Evolutionary conservation across 768 basidiomycete species (phyloP).

Genomic region (Pulveroboletus ravenelii): DNA sequence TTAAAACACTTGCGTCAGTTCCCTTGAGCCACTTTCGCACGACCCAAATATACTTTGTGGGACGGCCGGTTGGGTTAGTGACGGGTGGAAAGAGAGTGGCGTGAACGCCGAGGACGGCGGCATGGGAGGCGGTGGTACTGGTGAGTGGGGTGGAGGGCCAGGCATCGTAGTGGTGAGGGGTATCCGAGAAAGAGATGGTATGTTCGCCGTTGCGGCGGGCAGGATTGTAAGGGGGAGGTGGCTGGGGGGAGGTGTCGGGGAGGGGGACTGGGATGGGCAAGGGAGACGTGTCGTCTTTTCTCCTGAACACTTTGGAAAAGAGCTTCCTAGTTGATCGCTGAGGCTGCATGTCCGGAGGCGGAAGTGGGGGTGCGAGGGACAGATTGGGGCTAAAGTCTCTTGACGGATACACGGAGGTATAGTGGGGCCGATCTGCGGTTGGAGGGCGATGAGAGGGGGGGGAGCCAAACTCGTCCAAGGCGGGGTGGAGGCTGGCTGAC

Average conservation of each 20-base stretch:
- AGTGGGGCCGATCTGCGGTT: slow-evolving; percentile 6
- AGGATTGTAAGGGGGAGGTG: slow-evolving; percentile 8
- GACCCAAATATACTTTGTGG: slow-evolving; percentile 66
- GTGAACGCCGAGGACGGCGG: slow-evolving; percentile 63
- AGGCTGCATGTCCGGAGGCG: slow-evolving; percentile 17
- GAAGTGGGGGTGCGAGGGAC: slow-evolving; percentile 11
- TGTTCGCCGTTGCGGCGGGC: slow-evolving; percentile 16
- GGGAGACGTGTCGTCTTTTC: slow-evolving; percentile 32
- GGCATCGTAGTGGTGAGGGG: slow-evolving; percentile 13
- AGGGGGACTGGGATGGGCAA: slow-evolving; percentile 23
- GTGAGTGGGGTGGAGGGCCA: slow-evolving; percentile 9
- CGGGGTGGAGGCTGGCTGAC: slow-evolving; percentile 27
- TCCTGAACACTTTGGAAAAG: slow-evolving; percentile 71
- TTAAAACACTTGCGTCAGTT: slow-evolving; percentile 39
- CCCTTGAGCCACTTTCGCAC: slow-evolving; percentile 73
- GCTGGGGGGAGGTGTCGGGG: slow-evolving; percentile 20
- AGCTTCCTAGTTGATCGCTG: slow-evolving; percentile 50
- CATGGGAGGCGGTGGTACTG: slow-evolving; percentile 30
- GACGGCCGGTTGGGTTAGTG: slow-evolving; percentile 34
- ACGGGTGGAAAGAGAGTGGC: slow-evolving; percentile 53
- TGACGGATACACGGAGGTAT: neutral
- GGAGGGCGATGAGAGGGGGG: slow-evolving; percentile 7
- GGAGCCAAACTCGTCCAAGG: slow-evolving; percentile 19
- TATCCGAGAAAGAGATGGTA: slow-evolving; percentile 7
- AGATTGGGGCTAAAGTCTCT: slow-evolving; percentile 14